Base-by-base conservation (phyloP, 805 yeast species). In the Wickerhamiella sorbophila region DNA sequence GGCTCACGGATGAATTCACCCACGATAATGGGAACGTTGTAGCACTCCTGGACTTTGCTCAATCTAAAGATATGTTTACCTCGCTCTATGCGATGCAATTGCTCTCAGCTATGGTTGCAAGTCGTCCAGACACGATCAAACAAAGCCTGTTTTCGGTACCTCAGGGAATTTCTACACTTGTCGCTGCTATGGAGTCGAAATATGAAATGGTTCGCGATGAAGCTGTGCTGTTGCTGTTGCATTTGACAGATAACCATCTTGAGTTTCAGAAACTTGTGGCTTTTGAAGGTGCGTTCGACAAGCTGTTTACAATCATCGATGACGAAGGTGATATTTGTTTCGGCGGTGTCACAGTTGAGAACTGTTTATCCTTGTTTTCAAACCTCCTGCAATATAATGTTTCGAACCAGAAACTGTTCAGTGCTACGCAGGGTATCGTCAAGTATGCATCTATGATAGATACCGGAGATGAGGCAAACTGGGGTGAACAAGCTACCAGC, bases 1-100 rank as follows among this genome's bases (percentile, higher is more conserved):
- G 96, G 94, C 82, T 91, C 26, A 85, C 97, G 0, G 98, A 91
- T 60, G 96, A 85, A 53, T 65, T 91, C 52, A 80, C 87, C 1
- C 87, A 82, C 61, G 58, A 58, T 32, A 60, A 62, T 27, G 67
- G 65, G 9, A 70, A 71, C 36, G 64, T 72, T 12, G 55, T 70
- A 15, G 64, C 70, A 16, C 54, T 70, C 19, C 57, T 78, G 5
- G 74, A 77, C 20, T 57, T 78, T 6, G 64, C 70, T 20, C 67
- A 66, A 20, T 65, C 68, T 42, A 45, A 61, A 38, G 88, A 84
- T 54, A 84, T 85, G 55, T 93, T 84, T 58, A 71, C 79, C 33
- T 71, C 80, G 43, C 65, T 91, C 8, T 91, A 88, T 56, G 70
- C 94, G 0, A 64, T 88, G 18, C 96, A 93, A 56, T 61, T 93